Evolutionary conservation across 805 yeast species (phyloP).

Genomic region (Ogataea polymorpha): DNA sequence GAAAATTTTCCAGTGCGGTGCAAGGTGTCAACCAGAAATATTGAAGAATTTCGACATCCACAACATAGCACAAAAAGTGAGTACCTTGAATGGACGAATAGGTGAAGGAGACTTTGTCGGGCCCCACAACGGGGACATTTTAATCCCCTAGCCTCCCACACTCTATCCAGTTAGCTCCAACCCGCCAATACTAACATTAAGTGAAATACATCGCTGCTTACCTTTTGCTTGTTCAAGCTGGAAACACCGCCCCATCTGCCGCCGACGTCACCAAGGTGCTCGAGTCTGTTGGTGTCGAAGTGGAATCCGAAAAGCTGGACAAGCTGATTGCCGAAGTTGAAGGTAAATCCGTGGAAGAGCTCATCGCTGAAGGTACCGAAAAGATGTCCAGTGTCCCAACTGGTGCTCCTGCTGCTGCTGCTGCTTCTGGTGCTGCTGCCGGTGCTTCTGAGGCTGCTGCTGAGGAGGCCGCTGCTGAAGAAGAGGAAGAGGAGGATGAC

Average conservation of each 20-base stretch:
- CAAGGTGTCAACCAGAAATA: slow-evolving; percentile 15
- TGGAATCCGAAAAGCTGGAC: slow-evolving; percentile 72
- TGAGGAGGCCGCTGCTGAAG: slow-evolving; percentile 54
- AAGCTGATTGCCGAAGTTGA: slow-evolving; percentile 70
- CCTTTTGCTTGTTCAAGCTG: slow-evolving; percentile 85
- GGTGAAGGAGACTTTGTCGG: background rate
- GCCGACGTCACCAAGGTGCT: slow-evolving; percentile 70
- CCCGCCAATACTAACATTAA: slow-evolving; percentile 19
- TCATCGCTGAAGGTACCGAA: slow-evolving; percentile 76
- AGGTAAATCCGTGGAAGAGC: slow-evolving; percentile 72
- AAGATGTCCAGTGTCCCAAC: slow-evolving; percentile 80
- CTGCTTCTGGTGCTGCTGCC: slow-evolving; percentile 53
- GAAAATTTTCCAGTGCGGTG: slow-evolving; percentile 16
- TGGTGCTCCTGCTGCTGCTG: slow-evolving; percentile 74
- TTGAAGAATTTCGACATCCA: slow-evolving; percentile 5
- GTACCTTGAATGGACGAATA: background rate
- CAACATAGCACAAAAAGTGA: slow-evolving; percentile 11
- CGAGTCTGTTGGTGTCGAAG: slow-evolving; percentile 76
- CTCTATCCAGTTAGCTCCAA: background rate
- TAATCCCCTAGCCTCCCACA: background rate
- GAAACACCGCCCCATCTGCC: slow-evolving; percentile 78
- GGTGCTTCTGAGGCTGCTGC: slow-evolving; percentile 55
- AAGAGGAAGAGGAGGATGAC: slow-evolving; percentile 48
- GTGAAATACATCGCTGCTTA: slow-evolving; percentile 94
- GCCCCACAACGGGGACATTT: background rate